Evolutionary conservation across 2,329 filamentous ascomycete species (phyloP).

Genomic region (Colletotrichum cordylinicola): DNA sequence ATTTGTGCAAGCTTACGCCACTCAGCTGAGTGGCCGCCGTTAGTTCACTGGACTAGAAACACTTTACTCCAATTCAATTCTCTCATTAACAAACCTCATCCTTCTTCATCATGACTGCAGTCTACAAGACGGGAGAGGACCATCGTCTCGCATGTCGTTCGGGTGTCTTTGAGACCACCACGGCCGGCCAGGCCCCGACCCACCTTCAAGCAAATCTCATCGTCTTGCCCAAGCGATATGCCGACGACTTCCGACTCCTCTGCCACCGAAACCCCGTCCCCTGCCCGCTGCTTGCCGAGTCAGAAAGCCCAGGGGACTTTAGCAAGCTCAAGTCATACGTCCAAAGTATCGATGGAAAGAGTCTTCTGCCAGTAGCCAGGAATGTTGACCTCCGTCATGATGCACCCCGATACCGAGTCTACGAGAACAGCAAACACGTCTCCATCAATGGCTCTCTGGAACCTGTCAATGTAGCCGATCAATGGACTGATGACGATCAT

Average conservation of each 20-base stretch:
- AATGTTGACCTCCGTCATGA: slow-evolving; percentile 64
- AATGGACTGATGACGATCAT: slow-evolving; percentile 62
- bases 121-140: slow-evolving; percentile 35
- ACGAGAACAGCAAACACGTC: slow-evolving; percentile 48
- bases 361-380: slow-evolving; percentile 32
- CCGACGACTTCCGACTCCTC: slow-evolving; percentile 61
- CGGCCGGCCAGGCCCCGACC: slow-evolving; percentile 59
- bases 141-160: slow-evolving; percentile 49
- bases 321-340: slow-evolving; percentile 39
- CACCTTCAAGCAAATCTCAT: slow-evolving; percentile 69
- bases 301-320: slow-evolving; percentile 46
- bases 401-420: slow-evolving; percentile 63
- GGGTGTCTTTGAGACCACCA: slow-evolving; percentile 46
- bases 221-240: slow-evolving; percentile 61
- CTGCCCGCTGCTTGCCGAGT: slow-evolving; percentile 65
- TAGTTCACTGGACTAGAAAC: not conserved
- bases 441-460: slow-evolving; percentile 30
- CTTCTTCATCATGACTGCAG: not conserved
- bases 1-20: not conserved
- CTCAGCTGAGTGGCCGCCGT: accelerated
- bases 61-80: not conserved
- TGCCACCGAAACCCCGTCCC: slow-evolving; percentile 68
- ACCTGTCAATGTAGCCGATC: slow-evolving; percentile 44
- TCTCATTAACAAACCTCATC: accelerated
- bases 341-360: slow-evolving; percentile 20